Evolutionary conservation across 768 basidiomycete genomes (phyloP).

Genomic region (Nevesoporus exiguus): DNA sequence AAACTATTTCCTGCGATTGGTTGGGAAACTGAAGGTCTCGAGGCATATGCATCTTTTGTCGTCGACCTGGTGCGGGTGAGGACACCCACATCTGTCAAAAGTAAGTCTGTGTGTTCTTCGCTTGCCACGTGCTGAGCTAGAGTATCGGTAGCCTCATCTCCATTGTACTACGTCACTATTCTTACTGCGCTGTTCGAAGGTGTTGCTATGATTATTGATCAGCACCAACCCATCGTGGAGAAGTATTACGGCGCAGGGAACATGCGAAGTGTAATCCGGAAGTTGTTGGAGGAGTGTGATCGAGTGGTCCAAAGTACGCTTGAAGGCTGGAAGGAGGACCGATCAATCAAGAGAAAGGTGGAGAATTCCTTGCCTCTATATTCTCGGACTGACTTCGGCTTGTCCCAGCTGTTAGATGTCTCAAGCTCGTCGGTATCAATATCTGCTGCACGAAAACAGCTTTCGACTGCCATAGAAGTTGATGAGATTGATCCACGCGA

Average conservation of each 20-base stretch:
- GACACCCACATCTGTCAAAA: constrained; percentile 76
- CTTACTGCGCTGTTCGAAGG: constrained; percentile 93
- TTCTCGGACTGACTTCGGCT: neutral
- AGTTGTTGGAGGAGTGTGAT: constrained; percentile 84
- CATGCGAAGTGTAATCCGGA: constrained; percentile 75
- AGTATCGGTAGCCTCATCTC: constrained; percentile 69
- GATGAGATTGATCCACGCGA: constrained; percentile 83
- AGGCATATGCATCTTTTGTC: constrained; percentile 91
- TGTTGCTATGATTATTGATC: constrained; percentile 93
- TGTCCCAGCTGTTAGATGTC: constrained; percentile 45
- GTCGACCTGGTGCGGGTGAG: constrained; percentile 83
- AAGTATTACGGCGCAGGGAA: constrained; percentile 93
- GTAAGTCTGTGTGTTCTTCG: constrained; percentile 39
- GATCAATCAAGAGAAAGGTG: constrained; percentile 78
- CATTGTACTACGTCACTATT: constrained; percentile 85
- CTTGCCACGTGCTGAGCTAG: constrained; percentile 11
- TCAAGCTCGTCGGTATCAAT: constrained; percentile 37
- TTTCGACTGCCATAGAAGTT: constrained; percentile 32
- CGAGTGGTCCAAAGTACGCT: constrained; percentile 71
- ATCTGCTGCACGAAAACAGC: constrained; percentile 31
- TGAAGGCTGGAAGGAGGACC: constrained; percentile 89
- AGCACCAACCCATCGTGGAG: constrained; percentile 96
- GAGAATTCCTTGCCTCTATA: constrained; percentile 2
- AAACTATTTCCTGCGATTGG: constrained; percentile 95
- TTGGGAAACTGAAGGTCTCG: constrained; percentile 88